These are phyloP conservation scores for Quercus robur DNA, from an alignment of 306 rosid genomes.

Conservation along the genomic window DNA sequence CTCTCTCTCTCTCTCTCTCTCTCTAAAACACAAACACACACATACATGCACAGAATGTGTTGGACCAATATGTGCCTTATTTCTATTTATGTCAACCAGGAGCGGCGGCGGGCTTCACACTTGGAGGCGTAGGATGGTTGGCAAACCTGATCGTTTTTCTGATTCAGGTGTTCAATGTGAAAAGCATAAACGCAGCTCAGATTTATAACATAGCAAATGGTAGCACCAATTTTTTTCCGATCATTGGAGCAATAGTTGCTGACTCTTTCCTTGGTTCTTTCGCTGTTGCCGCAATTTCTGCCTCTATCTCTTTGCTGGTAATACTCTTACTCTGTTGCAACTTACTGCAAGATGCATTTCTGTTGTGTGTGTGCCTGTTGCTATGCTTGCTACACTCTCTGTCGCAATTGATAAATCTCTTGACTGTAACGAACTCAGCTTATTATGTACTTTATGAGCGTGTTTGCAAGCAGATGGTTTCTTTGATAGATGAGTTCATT, in stretches of 20 bases:
- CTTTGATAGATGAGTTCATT: too few relatives aligned
- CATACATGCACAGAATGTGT: not conserved
- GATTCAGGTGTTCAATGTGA: conserved; percentile 30
- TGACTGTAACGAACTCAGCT: too few relatives aligned
- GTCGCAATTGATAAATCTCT: too few relatives aligned
- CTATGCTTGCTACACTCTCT: too few relatives aligned
- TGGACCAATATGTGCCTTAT: not conserved
- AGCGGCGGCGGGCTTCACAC: conserved; percentile 22
- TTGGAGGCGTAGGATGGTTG: conserved; percentile 28
- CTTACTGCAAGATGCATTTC: not conserved
- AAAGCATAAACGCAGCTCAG: conserved; percentile 50
- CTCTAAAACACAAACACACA: not conserved
- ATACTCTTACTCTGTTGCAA: not conserved
- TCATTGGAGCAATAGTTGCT: conserved; percentile 47
- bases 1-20: conserved; percentile 7
- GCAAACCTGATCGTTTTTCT: conserved; percentile 49
- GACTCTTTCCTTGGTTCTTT: conserved; percentile 52
- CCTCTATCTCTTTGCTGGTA: conserved; percentile 25
- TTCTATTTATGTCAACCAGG: conserved; percentile 21
- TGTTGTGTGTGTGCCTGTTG: not conserved
- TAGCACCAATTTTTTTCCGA: conserved; percentile 27
- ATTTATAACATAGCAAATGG: conserved; percentile 35
- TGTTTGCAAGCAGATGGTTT: too few relatives aligned
- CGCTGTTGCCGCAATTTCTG: conserved; percentile 30
- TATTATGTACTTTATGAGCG: too few relatives aligned